Conservation (phyloP, 2,329 filamentous ascomycete genomes). For the Cladophialophora bantiana region DNA sequence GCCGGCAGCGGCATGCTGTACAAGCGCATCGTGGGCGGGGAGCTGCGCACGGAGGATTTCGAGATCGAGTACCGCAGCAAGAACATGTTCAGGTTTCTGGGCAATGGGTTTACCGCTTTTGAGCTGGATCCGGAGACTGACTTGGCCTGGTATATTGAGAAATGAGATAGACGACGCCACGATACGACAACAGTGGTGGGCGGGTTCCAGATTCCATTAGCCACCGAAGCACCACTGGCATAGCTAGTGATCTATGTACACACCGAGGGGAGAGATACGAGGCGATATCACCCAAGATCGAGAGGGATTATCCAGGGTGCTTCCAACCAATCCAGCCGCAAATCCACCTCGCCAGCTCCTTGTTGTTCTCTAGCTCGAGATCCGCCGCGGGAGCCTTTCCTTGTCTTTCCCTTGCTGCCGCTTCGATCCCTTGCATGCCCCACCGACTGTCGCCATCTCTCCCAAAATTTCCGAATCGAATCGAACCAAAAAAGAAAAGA, state of each 20-base stretch:
- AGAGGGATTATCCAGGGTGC: too few relatives aligned
- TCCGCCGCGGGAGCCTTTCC: constrained; percentile 5
- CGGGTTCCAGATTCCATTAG: too few relatives aligned
- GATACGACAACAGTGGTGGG: too few relatives aligned
- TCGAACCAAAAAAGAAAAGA: not conserved
- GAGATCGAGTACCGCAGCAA: constrained; percentile 53
- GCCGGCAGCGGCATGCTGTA: constrained; percentile 44
- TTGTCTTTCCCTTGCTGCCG: not conserved
- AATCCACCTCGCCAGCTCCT: not conserved
- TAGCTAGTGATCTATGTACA: too few relatives aligned
- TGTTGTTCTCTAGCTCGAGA: constrained; percentile 7
- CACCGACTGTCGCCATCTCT: constrained; percentile 11
- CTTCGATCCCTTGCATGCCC: not conserved
- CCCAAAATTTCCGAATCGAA: not conserved
- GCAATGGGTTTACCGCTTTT: constrained; percentile 55
- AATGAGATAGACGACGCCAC: too few relatives aligned
- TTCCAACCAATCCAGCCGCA: not conserved
- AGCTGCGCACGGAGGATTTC: constrained; percentile 55
- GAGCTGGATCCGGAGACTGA: constrained; percentile 41
- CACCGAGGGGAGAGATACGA: too few relatives aligned
- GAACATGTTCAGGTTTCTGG: constrained; percentile 59
- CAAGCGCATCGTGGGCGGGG: not conserved
- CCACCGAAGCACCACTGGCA: too few relatives aligned
- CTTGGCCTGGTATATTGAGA: constrained; percentile 42
- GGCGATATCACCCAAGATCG: too few relatives aligned